These are phyloP conservation scores for Suhomyces coccinellae DNA, from an alignment of 1,139 yeast species.

Conservation along the genomic window DNA sequence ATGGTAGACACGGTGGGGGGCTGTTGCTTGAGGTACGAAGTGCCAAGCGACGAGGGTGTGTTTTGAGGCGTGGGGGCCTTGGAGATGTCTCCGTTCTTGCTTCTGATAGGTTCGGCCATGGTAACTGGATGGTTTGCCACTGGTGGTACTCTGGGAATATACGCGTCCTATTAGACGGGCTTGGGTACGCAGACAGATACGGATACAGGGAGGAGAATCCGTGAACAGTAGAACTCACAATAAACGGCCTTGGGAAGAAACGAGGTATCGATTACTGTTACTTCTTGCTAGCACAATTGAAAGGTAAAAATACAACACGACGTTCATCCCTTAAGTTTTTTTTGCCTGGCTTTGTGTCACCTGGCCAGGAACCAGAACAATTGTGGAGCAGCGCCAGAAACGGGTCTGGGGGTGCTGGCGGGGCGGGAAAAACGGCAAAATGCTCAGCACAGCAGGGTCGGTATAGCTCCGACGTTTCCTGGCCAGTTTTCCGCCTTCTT, in stretches of 20 bases:
- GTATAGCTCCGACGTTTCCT: too few species aligned
- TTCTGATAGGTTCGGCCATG: constrained; percentile 72
- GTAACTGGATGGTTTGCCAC: constrained; percentile 5
- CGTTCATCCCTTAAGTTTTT: constrained; percentile 9
- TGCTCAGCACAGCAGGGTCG: too few species aligned
- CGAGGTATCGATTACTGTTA: not conserved
- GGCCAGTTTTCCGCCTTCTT: not conserved
- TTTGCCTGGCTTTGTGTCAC: constrained; percentile 7
- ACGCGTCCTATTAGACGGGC: constrained; percentile 3
- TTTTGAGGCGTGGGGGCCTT: constrained; percentile 99
- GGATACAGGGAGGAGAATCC: not conserved
- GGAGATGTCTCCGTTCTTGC: constrained; percentile 72
- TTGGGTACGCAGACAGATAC: not conserved
- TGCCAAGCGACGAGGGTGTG: constrained; percentile 89
- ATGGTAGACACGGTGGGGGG: constrained; percentile 80
- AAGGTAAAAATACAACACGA: constrained; percentile 2
- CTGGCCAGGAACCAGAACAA: constrained; percentile 1
- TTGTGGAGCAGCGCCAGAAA: not conserved
- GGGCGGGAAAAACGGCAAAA: not conserved
- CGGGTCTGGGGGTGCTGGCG: not conserved
- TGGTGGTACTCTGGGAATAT: not conserved
- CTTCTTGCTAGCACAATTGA: not conserved
- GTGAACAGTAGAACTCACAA: not conserved
- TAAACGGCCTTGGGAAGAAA: not conserved
- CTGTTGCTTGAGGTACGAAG: constrained; percentile 68